Evolutionary conservation across 441 rosid species (phyloP).

Genomic region (Daphne laureola): DNA sequence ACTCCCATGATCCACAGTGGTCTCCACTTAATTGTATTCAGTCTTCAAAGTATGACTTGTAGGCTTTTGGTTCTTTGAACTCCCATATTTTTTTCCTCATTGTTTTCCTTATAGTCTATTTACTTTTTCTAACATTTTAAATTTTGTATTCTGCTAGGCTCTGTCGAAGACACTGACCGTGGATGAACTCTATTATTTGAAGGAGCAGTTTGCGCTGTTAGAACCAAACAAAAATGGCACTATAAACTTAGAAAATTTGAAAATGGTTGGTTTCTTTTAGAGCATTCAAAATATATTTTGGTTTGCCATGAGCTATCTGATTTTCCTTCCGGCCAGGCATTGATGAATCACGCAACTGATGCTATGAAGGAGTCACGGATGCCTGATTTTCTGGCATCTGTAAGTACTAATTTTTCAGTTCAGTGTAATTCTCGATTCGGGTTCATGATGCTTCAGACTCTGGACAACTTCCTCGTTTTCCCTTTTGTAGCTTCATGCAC

Average conservation of each 20-base stretch:
- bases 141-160: slow-evolving; percentile 44
- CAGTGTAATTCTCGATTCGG: slow-evolving; percentile 1
- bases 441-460: neutral
- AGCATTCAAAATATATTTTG: neutral
- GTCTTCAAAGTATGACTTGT: too few relatives aligned
- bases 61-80: too few relatives aligned
- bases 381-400: slow-evolving; percentile 74
- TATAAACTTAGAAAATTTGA: slow-evolving; percentile 69
- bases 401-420: slow-evolving; percentile 25
- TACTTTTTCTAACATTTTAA: too few relatives aligned
- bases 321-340: slow-evolving; percentile 39
- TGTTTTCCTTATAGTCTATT: too few relatives aligned
- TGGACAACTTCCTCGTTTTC: slow-evolving; percentile 6
- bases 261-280: slow-evolving; percentile 31
- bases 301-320: slow-evolving; percentile 10
- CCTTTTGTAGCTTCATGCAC: slow-evolving; percentile 57
- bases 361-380: slow-evolving; percentile 88
- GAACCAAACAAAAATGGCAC: slow-evolving; percentile 79
- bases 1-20: too few relatives aligned
- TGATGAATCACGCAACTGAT: slow-evolving; percentile 78
- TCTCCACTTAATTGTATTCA: too few relatives aligned
- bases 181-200: slow-evolving; percentile 73
- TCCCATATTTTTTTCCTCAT: too few relatives aligned
- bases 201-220: slow-evolving; percentile 71
- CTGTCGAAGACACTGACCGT: slow-evolving; percentile 69